Base-by-base conservation (phyloP, 805 yeast species). In the Myxozyma neglecta region DNA sequence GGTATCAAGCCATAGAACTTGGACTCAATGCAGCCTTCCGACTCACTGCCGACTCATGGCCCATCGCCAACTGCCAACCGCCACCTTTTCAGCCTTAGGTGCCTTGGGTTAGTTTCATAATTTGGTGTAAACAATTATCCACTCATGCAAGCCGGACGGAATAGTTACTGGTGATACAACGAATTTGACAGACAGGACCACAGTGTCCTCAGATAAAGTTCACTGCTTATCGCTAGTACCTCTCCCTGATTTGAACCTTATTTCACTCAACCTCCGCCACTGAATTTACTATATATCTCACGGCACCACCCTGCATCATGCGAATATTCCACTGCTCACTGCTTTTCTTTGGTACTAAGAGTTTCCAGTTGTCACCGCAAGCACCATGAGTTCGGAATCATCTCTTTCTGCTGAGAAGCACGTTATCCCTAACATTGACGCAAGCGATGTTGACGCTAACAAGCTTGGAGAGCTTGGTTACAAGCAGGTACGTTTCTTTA, bases 401-500 rank as follows among this genome's bases (percentile, higher is more conserved):
- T 51, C 55, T 10, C 7, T 51, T 13, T 13, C 18, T 9, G 37
- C 13, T 7, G 46, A 40, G 55, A 51, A 50, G 53, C 53, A 40
- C 18, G 46, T 51, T 37, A 40, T 40, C 14, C 32, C 46, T 24
- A 39, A 44, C 32, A 43, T 44, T 16, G 49, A 44, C 35, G 24
- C 37, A 44, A 35, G 20, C 43, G 51, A 59, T 49, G 35, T 14
- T 20, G 65, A 61, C 42, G 58, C 52, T 29, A 36, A 36, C 47
- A 50, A 57, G 56, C 65, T 61, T 45, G 62, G 55, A 14, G 59
- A 57, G 65, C 62, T 61, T 18, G 65, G 65, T 18, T 61, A 61
- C 53, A 61, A 61, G 60, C 70, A 85, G 60, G 60, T 52, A 29
- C 14, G 56, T 24, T 6, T n/a, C 45, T 69, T 88, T 88, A 32